Evolutionary conservation across 2,329 filamentous ascomycete species (phyloP).

Genomic region (Curvularia spicifera): DNA sequence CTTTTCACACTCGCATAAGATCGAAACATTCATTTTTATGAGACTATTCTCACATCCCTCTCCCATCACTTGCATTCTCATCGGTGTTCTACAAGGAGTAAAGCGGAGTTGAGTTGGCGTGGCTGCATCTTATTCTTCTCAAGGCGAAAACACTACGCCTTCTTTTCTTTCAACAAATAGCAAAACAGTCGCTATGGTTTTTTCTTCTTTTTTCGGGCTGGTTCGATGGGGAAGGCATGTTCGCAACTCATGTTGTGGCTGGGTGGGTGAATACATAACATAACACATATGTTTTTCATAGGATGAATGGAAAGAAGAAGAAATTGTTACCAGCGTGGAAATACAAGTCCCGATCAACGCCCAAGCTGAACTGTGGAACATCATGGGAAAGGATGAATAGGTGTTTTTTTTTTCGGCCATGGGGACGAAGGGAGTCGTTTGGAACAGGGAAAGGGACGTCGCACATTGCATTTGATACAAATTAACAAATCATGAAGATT

Average conservation of each 20-base stretch:
- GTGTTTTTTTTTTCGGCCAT: too few species aligned
- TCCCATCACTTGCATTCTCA: constrained; percentile 14
- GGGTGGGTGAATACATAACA: background rate
- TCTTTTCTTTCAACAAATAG: background rate
- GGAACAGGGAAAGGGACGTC: too few species aligned
- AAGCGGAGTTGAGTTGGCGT: constrained; percentile 7
- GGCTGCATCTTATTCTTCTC: constrained; percentile 10
- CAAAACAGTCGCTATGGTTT: constrained; percentile 20
- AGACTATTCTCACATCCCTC: constrained; percentile 1
- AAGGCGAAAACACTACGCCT: background rate
- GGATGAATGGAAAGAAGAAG: too few species aligned
- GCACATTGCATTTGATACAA: too few species aligned
- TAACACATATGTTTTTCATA: background rate
- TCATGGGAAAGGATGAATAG: too few species aligned
- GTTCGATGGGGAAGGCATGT: background rate
- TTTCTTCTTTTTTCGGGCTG: background rate
- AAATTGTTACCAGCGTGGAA: too few species aligned
- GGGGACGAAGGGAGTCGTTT: too few species aligned
- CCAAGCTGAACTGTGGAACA: too few species aligned
- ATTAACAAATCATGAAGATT: too few species aligned
- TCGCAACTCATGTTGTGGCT: too few species aligned
- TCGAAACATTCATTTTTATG: background rate
- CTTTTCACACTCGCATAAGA: background rate
- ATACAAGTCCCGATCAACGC: too few species aligned
- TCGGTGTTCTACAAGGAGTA: constrained; percentile 25